Percentiles rank a stretch among this genome's conserved stretches.
Evolutionary conservation across 2,329 filamentous ascomycete species (phyloP).

Genomic region (Diaporthe citriasiana): DNA sequence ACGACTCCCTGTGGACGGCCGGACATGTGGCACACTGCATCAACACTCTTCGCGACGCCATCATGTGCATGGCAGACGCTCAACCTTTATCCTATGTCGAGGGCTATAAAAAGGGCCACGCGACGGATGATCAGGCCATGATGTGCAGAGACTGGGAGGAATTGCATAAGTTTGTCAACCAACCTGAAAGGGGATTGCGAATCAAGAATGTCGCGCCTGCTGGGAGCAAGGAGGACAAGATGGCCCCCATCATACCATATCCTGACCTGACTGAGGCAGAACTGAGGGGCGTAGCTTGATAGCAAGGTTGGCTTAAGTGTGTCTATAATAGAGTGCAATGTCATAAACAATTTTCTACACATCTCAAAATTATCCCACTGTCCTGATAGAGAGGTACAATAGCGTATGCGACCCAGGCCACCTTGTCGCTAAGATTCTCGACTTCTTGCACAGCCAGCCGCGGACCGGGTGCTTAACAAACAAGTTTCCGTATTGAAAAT

Average conservation of each 20-base stretch:
- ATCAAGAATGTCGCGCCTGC: conserved; percentile 9
- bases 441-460: neutral
- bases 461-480: no score
- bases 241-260: conserved; percentile 10
- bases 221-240: conserved; percentile 11
- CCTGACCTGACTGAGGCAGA: conserved; percentile 7
- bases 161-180: neutral
- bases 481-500: no score
- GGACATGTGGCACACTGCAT: conserved; percentile 28
- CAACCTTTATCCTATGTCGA: conserved; percentile 3
- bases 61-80: conserved; percentile 26
- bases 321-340: conserved; percentile 3
- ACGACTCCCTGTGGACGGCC: conserved; percentile 20
- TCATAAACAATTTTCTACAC: no score
- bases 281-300: conserved; percentile 1
- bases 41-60: conserved; percentile 13
- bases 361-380: neutral
- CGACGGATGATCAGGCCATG: conserved; percentile 19
- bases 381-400: no score
- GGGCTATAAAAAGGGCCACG: conserved; percentile 17
- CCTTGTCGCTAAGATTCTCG: no score
- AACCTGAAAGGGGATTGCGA: conserved; percentile 1
- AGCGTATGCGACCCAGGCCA: no score
- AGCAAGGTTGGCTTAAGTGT: neutral
- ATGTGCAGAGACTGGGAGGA: conserved; percentile 28